Evolutionary conservation across 805 yeast genomes (phyloP), one percentile per base, ranked within the genome.

Genomic region (Kodamaea kaohsiungensis): DNA sequence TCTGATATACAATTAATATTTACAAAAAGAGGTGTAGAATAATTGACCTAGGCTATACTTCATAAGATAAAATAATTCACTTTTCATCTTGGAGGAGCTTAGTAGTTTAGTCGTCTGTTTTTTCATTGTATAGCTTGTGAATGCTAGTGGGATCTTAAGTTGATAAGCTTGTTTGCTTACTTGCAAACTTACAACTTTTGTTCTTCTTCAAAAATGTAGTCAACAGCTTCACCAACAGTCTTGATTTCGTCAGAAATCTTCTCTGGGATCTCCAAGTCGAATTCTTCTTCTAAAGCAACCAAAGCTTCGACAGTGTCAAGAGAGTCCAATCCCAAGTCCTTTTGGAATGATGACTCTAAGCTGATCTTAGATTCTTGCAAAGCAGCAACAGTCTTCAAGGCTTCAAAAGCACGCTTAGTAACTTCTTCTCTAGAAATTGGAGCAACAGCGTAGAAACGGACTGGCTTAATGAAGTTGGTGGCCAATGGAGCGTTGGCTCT

Each of bases 271-370:
- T 87, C 89, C 67, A 90, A 82, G 65, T 89, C 91, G 62, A 85
- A 85, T 69, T 86, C 80, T 80, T 92, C 97, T 79, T 93, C 99
- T 66, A 93, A 87, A 54, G 97, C 97, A 72, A 95, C 96, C 64
- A 95, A 82, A 53, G 95, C 92, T 78, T 93, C 99, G 58, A 93
- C 97, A 59, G 95, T 88, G 68, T 93, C 99, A 61, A 93, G 81
- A 8, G 97, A 89, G 73, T 93, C 99, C 68, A 89, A 82, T n/a
- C 92, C 93, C 62, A 89, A 81, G 66, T 89, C 96, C 61, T 80
- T 83, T 58, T 80, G 78, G 70, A 86, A 84, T 49, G 84, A 77
- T 8, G 89, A 77, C 30, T 73, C 78, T 62, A 71, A 69, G 38
- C 76, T 53, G 51, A 76, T 66, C 56, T 69, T 73, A 49, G 79